A percentile compares a stretch with the other conserved stretches of the same genome.
Evolutionary conservation across 495 filamentous ascomycete species (phyloP).

Genomic region (Penicillium paradoxum): DNA sequence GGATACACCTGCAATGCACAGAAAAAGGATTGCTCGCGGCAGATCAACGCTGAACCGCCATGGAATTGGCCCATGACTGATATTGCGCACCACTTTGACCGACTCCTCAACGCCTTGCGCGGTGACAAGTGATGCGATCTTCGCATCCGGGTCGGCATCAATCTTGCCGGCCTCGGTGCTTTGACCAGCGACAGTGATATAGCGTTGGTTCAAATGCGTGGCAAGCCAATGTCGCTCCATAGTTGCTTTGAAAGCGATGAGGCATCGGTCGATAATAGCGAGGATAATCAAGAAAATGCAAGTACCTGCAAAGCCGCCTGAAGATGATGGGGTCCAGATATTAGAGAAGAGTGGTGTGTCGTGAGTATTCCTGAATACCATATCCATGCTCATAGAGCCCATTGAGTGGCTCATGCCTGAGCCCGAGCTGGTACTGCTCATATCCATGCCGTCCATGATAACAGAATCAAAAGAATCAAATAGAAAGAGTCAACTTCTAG

Average conservation of each 20-base stretch:
- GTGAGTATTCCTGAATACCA: conserved; percentile 59
- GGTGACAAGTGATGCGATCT: conserved; percentile 53
- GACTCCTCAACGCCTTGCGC: conserved; percentile 70
- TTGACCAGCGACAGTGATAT: conserved; percentile 67
- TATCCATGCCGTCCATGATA: conserved; percentile 18
- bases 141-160: conserved; percentile 50
- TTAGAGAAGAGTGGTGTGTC: conserved; percentile 69
- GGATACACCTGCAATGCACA: conserved; percentile 65
- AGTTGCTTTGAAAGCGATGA: conserved; percentile 60
- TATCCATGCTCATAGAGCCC: conserved; percentile 28
- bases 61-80: conserved; percentile 44
- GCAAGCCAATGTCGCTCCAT: conserved; percentile 58
- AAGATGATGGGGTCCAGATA: conserved; percentile 63
- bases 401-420: conserved; percentile 12
- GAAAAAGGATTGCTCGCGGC: conserved; percentile 62
- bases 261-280: conserved; percentile 58
- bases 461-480: too few relatives aligned
- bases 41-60: conserved; percentile 80
- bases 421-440: conserved; percentile 6
- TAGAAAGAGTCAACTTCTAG: too few relatives aligned
- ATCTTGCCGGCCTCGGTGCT: conserved; percentile 50
- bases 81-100: conserved; percentile 59
- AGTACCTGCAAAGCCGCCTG: conserved; percentile 71
- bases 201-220: conserved; percentile 63
- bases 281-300: conserved; percentile 83